Conservation (phyloP, 805 yeast genomes). For the Brettanomyces naardenensis region DNA sequence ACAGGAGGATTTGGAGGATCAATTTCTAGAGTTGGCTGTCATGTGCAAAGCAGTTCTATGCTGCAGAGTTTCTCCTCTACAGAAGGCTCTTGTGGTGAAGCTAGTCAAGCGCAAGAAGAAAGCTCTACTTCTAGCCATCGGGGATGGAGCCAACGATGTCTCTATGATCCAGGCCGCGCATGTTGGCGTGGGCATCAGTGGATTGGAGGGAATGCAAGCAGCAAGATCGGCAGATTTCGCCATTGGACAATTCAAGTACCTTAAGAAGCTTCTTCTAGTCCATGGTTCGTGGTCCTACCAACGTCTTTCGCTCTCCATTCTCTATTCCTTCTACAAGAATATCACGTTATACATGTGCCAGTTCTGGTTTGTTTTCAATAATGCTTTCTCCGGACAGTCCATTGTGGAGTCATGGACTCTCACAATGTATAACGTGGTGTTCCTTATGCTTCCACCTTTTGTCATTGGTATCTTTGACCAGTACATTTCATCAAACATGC, state of each 20-base stretch:
- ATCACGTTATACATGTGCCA: constrained; percentile 95
- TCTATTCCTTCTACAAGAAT: constrained; percentile 93
- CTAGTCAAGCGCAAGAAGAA: constrained; percentile 80
- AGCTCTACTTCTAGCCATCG: constrained; percentile 79
- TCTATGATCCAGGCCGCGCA: constrained; percentile 99
- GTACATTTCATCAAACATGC: constrained; percentile 80
- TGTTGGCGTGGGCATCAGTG: constrained; percentile 98
- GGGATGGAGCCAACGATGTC: constrained; percentile 99
- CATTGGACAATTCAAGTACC: constrained; percentile 87
- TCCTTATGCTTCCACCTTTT: constrained; percentile 93
- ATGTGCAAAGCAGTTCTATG: constrained; percentile 94
- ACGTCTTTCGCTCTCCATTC: constrained; percentile 83
- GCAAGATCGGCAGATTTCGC: constrained; percentile 97
- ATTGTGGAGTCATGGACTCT: constrained; percentile 97
- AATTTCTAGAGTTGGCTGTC: constrained; percentile 71
- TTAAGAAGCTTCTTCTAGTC: constrained; percentile 75
- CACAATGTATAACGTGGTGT: constrained; percentile 89
- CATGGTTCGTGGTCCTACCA: constrained; percentile 99
- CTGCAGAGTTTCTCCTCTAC: constrained; percentile 96
- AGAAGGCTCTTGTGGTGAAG: constrained; percentile 92
- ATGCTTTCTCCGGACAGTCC: constrained; percentile 92
- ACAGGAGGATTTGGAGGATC: constrained; percentile 70
- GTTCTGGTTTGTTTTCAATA: constrained; percentile 93
- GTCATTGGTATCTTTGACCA: constrained; percentile 96
- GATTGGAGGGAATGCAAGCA: constrained; percentile 99